Evolutionary conservation across 2,329 filamentous ascomycete genomes (phyloP).

Genomic region (Raffaelea arxii): DNA sequence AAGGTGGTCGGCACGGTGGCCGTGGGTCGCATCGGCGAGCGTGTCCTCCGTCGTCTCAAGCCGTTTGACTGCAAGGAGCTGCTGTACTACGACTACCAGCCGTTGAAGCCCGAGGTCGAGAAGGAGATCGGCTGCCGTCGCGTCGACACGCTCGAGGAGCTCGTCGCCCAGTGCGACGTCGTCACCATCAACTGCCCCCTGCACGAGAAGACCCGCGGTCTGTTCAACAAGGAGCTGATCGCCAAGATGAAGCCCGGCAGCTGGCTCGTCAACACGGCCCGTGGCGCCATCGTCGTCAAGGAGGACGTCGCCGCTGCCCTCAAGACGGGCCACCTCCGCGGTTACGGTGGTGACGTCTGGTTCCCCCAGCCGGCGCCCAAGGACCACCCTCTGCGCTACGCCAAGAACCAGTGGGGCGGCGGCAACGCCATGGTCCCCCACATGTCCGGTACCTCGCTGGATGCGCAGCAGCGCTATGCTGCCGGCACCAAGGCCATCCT

Average conservation of each 20-base stretch:
- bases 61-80: slow-evolving; percentile 99
- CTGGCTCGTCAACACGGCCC: slow-evolving; percentile 97
- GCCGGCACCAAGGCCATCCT: slow-evolving; percentile 83
- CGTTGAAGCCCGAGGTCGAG: slow-evolving; percentile 74
- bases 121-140: slow-evolving; percentile 91
- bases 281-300: slow-evolving; percentile 98
- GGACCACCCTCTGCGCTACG: slow-evolving; percentile 87
- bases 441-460: slow-evolving; percentile 98
- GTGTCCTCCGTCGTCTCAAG: slow-evolving; percentile 91
- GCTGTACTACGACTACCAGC: slow-evolving; percentile 99
- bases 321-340: slow-evolving; percentile 81
- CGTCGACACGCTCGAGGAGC: slow-evolving; percentile 82
- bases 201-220: slow-evolving; percentile 90
- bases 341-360: slow-evolving; percentile 87
- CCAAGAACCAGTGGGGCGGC: slow-evolving; percentile 89
- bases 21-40: slow-evolving; percentile 95
- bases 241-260: slow-evolving; percentile 98
- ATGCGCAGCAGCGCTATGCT: slow-evolving; percentile 90
- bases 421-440: slow-evolving; percentile 98
- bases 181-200: slow-evolving; percentile 99
- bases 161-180: slow-evolving; percentile 87
- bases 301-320: slow-evolving; percentile 94
- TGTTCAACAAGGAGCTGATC: slow-evolving; percentile 97
- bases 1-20: slow-evolving; percentile 98
- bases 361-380: slow-evolving; percentile 93